Percentiles rank a stretch among this genome's conserved stretches.
Conservation (phyloP, 805 yeast genomes). For the Metschnikowia borealis region DNA sequence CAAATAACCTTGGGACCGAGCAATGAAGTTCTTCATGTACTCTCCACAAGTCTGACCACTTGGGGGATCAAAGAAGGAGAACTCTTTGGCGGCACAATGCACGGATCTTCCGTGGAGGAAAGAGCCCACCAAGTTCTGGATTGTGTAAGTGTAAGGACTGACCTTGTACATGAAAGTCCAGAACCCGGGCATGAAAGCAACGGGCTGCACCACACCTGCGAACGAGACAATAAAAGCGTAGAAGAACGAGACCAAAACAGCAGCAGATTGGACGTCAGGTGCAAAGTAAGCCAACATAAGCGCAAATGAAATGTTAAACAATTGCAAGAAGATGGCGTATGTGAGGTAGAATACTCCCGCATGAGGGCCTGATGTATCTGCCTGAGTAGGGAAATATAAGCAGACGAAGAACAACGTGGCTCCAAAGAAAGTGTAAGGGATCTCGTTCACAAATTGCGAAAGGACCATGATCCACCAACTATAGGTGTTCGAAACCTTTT, state of each 20-base stretch:
- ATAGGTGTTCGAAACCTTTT: slow-evolving; percentile 65
- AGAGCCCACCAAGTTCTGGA: slow-evolving; percentile 50
- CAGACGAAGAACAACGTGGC: slow-evolving; percentile 31
- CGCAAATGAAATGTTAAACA: slow-evolving; percentile 38
- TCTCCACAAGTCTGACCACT: slow-evolving; percentile 16
- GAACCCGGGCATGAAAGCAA: slow-evolving; percentile 41
- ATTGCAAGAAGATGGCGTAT: slow-evolving; percentile 47
- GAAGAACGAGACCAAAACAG: slow-evolving; percentile 52
- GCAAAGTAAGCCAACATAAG: slow-evolving; percentile 51
- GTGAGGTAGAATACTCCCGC: slow-evolving; percentile 42
- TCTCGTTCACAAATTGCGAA: slow-evolving; percentile 51
- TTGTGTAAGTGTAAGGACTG: slow-evolving; percentile 48
- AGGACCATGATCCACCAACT: slow-evolving; percentile 62
- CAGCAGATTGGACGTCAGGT: slow-evolving; percentile 66
- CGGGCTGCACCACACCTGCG: slow-evolving; percentile 48
- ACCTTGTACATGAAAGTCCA: slow-evolving; percentile 47
- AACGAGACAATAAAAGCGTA: slow-evolving; percentile 59
- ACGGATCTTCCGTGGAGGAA: slow-evolving; percentile 43
- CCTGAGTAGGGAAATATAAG: slow-evolving; percentile 37
- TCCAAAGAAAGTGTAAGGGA: slow-evolving; percentile 48
- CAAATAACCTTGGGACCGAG: slow-evolving; percentile 10
- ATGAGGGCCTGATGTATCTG: slow-evolving; percentile 18
- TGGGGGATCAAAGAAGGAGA: slow-evolving; percentile 48
- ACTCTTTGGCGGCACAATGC: slow-evolving; percentile 47
- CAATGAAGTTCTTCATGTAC: slow-evolving; percentile 10